A percentile compares a stretch with the other conserved stretches of the same genome.
phyloP scores from a whole-genome alignment of 345 rosid genomes.

The Isatis tinctoria region DNA sequence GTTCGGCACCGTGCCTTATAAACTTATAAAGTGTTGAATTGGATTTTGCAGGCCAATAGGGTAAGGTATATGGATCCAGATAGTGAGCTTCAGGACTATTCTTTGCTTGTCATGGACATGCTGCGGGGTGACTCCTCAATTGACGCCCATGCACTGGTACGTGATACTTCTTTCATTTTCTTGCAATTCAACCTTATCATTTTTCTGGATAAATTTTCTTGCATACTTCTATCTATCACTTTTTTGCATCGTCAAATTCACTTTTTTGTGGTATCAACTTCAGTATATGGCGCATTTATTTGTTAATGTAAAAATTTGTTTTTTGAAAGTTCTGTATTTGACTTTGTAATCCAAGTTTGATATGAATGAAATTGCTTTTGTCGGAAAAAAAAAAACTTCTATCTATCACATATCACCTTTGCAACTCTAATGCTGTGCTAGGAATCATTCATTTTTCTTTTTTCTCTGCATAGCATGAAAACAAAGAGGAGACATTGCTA shows the following conservation, averaged over 20 bases:
- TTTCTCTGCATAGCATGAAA: slow-evolving; percentile 12
- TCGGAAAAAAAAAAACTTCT: too few species aligned
- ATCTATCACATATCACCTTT: background rate
- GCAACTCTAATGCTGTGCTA: background rate
- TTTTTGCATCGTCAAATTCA: too few species aligned
- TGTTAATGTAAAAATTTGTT: too few species aligned
- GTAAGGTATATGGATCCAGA: slow-evolving; percentile 69
- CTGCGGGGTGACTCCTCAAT: slow-evolving; percentile 50
- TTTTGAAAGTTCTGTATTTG: too few species aligned
- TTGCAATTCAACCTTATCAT: background rate
- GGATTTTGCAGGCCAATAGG: slow-evolving; percentile 58
- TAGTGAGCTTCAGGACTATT: slow-evolving; percentile 80
- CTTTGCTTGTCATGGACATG: slow-evolving; percentile 72
- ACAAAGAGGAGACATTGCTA: slow-evolving; percentile 3
- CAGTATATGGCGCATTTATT: too few species aligned
- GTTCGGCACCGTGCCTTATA: slow-evolving; percentile 1
- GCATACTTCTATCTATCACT: background rate
- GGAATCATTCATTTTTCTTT: background rate
- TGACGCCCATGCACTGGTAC: slow-evolving; percentile 88
- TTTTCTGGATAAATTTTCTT: background rate
- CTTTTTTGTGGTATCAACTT: too few species aligned
- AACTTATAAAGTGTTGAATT: slow-evolving; percentile 2
- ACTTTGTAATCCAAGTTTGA: too few species aligned
- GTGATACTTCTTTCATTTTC: slow-evolving; percentile 40
- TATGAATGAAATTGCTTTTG: too few species aligned